These are phyloP conservation scores for Inonotus hispidus DNA, from an alignment of 1,284 basidiomycete genomes.

Conservation along the genomic window DNA sequence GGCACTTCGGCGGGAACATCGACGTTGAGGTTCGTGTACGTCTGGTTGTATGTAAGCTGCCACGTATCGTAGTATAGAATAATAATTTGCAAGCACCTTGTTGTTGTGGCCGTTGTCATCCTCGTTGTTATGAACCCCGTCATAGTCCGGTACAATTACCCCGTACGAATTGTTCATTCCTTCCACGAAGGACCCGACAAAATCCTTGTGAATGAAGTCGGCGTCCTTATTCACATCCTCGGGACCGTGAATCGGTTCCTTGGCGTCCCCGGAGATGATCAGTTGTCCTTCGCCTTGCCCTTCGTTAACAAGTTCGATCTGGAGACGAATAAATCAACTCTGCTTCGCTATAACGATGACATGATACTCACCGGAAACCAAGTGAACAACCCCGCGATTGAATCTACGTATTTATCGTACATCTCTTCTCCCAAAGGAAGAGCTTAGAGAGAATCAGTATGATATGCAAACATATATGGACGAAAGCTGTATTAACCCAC, in stretches of 20 bases:
- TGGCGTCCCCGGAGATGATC: background rate
- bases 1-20: background rate
- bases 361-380: background rate
- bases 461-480: too few relatives aligned
- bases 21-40: background rate
- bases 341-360: background rate
- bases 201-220: background rate
- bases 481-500: too few relatives aligned
- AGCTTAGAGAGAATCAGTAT: too few relatives aligned
- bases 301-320: background rate
- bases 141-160: background rate
- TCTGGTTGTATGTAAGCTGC: background rate
- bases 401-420: too few relatives aligned
- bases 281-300: background rate
- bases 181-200: background rate
- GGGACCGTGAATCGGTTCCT: background rate
- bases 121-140: background rate
- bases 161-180: background rate
- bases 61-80: background rate
- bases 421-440: too few relatives aligned
- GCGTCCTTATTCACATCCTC: too few relatives aligned
- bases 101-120: background rate
- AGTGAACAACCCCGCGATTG: background rate
- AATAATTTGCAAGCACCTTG: background rate
- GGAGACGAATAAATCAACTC: background rate